A percentile compares a stretch with the other conserved stretches of the same genome.
Evolutionary conservation across 345 rosid genomes (phyloP).

Genomic region (Arabis hirsuta): DNA sequence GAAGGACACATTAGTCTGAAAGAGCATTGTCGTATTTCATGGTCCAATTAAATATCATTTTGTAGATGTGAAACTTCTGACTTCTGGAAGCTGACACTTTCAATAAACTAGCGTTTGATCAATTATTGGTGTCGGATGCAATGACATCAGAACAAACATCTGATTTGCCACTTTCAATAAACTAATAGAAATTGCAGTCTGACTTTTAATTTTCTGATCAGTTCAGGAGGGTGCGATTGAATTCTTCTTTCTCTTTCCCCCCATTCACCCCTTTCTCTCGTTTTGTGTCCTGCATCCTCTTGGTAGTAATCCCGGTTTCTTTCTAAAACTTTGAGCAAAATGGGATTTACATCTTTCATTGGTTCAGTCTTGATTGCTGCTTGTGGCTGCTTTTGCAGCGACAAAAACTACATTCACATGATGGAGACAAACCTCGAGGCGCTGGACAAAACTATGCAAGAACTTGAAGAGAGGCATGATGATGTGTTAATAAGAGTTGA

Average conservation of each 20-base stretch:
- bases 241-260: too few species aligned
- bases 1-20: too few species aligned
- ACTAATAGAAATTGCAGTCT: not conserved
- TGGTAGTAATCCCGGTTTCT: not conserved
- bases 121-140: not conserved
- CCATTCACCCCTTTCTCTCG: not conserved
- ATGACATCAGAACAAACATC: too few species aligned
- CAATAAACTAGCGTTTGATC: too few species aligned
- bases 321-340: not conserved
- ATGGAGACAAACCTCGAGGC: slow-evolving; percentile 1
- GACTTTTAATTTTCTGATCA: slow-evolving; percentile 4
- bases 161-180: not conserved
- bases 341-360: not conserved
- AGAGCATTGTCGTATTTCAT: too few species aligned
- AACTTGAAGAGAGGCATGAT: not conserved
- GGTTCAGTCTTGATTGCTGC: too few species aligned
- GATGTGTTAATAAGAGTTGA: slow-evolving; percentile 2
- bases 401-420: not conserved
- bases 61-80: too few species aligned
- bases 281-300: not conserved
- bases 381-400: too few species aligned
- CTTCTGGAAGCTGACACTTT: too few species aligned
- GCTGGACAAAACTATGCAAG: not conserved
- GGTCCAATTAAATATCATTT: too few species aligned
- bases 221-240: too few species aligned